Evolutionary conservation across 352 stramenopile genomes (phyloP), one percentile per base, ranked within the genome.

Genomic region (Thalassiosira ordinaria): DNA sequence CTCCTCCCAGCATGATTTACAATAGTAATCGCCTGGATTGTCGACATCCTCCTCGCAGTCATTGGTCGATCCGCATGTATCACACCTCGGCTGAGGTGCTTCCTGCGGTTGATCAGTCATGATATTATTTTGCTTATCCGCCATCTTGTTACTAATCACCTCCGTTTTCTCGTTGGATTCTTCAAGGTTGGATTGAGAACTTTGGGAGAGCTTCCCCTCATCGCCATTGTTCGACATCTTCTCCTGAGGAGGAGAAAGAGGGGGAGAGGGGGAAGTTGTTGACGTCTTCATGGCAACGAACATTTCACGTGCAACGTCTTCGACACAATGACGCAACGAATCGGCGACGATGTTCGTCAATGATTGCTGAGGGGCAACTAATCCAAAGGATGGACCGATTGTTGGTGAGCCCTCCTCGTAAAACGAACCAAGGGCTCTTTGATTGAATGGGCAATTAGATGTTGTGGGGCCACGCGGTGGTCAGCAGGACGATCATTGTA

Each of bases 31-130:
- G 7, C 80, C 80, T 8, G 66, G 70, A 57, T 82, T 74, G 59
- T 88, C 75, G 1, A 76, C 20, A 60, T 88, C 80, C 65, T 85
- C 75, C 33, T 82, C 70, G 69, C 69, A 85, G n/a, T 78, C 65
- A 46, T 62, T 41, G n/a, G 35, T 61, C 8, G 74, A 72, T 14
- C 57, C 61, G 47, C 80, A 88, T 9, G 80, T 88, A 33, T 71
- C 11, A 51, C 79, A 87, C 4, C 18, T 57, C 16, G 47, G 11
- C 5, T 57, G 47, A 44, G 13, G 35, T n/a, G n/a, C 35, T 44
- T 44, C 35, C 6, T 44, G 35, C 35, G 35, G 13, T 44, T 44
- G 35, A 7, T 44, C 8, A n/a, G 37, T 64, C 2, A 16, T 31
- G 24, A 2, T 46, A 31, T 18, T 65, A 16, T 65, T 29, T n/a